Evolutionary conservation across 2,329 filamentous ascomycete species (phyloP).

Genomic region (Hypoxylon sp.): DNA sequence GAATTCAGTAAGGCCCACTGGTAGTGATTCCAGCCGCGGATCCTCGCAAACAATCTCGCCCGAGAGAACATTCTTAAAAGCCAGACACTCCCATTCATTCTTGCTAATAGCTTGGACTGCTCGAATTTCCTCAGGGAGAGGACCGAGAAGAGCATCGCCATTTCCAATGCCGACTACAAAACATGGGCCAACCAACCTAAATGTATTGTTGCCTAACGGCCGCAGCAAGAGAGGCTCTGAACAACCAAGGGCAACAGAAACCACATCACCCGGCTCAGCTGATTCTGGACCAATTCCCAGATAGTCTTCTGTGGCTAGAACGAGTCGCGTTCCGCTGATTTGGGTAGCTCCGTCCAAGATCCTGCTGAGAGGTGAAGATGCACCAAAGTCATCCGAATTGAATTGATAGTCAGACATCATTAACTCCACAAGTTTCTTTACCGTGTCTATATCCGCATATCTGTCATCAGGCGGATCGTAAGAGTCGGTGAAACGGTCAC

Average conservation of each 20-base stretch:
- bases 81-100: not conserved
- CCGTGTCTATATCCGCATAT: not conserved
- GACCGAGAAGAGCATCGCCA: conserved; percentile 32
- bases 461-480: not conserved
- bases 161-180: not conserved
- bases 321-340: not conserved
- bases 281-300: conserved; percentile 9
- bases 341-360: not conserved
- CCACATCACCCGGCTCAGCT: conserved; percentile 24
- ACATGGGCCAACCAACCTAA: conserved; percentile 23
- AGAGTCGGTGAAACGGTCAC: not conserved
- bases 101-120: not conserved
- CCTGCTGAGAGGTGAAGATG: not conserved
- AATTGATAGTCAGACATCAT: conserved; percentile 17
- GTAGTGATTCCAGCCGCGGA: conserved; percentile 26
- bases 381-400: not conserved
- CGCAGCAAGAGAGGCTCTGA: conserved; percentile 7
- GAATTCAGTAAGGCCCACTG: conserved; percentile 21
- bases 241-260: conserved; percentile 30
- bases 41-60: conserved; percentile 21
- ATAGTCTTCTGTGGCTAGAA: conserved; percentile 11
- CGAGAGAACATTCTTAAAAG: conserved; percentile 15
- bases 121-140: conserved; percentile 20
- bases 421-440: not conserved
- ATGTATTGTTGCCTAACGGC: conserved; percentile 11